Evolutionary conservation across 345 rosid species (phyloP).

Genomic region (Arabis hirsuta): DNA sequence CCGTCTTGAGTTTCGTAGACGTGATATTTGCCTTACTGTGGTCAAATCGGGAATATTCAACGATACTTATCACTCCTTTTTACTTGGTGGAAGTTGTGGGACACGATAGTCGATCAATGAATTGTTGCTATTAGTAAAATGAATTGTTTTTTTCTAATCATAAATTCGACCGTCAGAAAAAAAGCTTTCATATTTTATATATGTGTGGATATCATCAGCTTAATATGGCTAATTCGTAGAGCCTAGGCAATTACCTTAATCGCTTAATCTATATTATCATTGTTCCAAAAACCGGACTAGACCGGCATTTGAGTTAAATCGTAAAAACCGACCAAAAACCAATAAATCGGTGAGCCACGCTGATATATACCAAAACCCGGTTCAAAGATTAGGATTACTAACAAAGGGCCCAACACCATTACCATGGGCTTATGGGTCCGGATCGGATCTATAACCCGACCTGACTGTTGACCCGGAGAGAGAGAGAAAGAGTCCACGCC

Average conservation of each 20-base stretch:
- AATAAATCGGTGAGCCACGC: too few relatives aligned
- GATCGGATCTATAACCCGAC: slow-evolving; percentile 31
- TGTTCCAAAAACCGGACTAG: too few relatives aligned
- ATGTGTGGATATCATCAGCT: neutral
- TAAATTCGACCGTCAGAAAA: neutral
- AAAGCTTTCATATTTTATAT: neutral
- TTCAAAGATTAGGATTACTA: too few relatives aligned
- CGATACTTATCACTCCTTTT: slow-evolving; percentile 23
- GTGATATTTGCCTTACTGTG: slow-evolving; percentile 14
- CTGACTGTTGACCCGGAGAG: slow-evolving; percentile 20
- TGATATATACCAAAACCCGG: too few relatives aligned
- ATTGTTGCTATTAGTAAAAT: too few relatives aligned
- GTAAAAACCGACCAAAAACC: too few relatives aligned
- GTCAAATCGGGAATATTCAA: slow-evolving; percentile 35
- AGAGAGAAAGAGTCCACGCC: slow-evolving; percentile 33
- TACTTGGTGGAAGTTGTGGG: slow-evolving; percentile 2
- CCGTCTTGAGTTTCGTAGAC: neutral
- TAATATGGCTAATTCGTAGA: neutral
- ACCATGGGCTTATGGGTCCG: neutral
- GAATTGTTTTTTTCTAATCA: neutral
- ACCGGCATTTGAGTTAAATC: too few relatives aligned
- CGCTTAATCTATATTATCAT: neutral
- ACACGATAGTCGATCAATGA: slow-evolving; percentile 24
- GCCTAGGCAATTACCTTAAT: neutral
- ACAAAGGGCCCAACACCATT: slow-evolving; percentile 1